These are phyloP conservation scores for Sphagnum fallax DNA, from an alignment of 228 moss, liverwort and hornwort genomes.

Conservation along the genomic window DNA sequence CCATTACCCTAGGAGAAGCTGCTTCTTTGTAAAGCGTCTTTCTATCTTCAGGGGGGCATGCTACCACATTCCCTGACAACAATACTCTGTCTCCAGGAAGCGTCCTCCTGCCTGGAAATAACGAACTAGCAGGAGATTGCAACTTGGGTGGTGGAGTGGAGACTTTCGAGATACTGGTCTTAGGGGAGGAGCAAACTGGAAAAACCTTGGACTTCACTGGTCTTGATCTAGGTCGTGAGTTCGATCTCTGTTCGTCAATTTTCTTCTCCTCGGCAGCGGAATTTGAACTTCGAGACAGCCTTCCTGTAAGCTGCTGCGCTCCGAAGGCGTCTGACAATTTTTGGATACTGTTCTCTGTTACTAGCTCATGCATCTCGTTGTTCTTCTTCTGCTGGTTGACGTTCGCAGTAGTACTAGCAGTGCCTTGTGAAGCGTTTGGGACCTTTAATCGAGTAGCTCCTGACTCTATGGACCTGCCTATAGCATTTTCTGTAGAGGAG, in stretches of 20 bases:
- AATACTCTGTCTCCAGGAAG: slow-evolving; percentile 13
- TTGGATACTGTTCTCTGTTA: no score
- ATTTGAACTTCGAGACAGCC: slow-evolving; percentile 45
- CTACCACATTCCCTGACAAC: slow-evolving; percentile 46
- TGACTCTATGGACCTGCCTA: slow-evolving; percentile 48
- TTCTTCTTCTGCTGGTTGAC: no score
- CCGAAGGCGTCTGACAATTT: no score
- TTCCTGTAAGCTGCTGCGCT: slow-evolving; percentile 53
- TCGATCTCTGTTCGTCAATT: slow-evolving; percentile 41
- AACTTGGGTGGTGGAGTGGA: slow-evolving; percentile 53
- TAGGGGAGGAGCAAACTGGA: slow-evolving; percentile 37
- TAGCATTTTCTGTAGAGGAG: slow-evolving; percentile 69
- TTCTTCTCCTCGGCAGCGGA: slow-evolving; percentile 17
- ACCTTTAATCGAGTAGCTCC: no score
- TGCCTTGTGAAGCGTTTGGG: no score
- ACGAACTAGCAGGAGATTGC: slow-evolving; percentile 42
- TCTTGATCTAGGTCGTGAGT: slow-evolving; percentile 56
- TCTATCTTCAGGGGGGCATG: slow-evolving; percentile 83
- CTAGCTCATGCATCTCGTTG: no score
- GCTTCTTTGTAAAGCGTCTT: slow-evolving; percentile 73
- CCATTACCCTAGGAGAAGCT: slow-evolving; percentile 39
- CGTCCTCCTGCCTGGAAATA: slow-evolving; percentile 53
- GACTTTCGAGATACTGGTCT: slow-evolving; percentile 7
- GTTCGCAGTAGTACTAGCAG: no score
- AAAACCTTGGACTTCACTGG: slow-evolving; percentile 77